Base-by-base conservation (phyloP, 2,329 filamentous ascomycete species). In the Chaetomium olivaceum region DNA sequence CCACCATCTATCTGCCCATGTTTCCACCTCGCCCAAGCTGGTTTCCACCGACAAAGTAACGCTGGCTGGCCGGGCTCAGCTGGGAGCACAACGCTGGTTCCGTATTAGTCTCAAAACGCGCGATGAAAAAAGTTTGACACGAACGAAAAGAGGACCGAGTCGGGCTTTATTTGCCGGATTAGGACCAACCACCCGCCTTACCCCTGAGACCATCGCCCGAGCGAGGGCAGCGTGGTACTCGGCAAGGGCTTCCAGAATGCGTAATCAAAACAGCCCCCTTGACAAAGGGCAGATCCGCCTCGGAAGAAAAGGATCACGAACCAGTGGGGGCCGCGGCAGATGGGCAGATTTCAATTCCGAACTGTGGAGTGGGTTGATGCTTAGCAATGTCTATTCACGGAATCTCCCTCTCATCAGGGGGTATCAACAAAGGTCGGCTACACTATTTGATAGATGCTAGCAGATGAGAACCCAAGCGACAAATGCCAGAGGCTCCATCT, bases 181-280 rank as follows among this genome's bases (percentile, higher is more conserved):
- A 23, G 63, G 58, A 46, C 23, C 43, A 50, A 58, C 58, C 14
- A 11, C 52, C 51, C 31, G 19, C 9, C 16, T 43, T 27, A 25
- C 62, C 57, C 62, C 62, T 57, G 62, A 57, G 51, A 2, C 8
- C 31, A 6, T 58, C 21, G 33, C 31, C 62, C n/a, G 46, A 23
- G n/a, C 46, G 7, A 29, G 48, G 39, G 27, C 36, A 61, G 19
- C 23, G 57, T 57, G n/a, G 62, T 56, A 61, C 21, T 61, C 51
- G 62, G 58, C 23, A 31, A 33, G 5, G 33, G 14, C 19, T 64
- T 64, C 48, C 46, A 50, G 27, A 64, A 64, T 19, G 39, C 23
- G 31, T 25, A 54, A 54, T 54, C 51, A 54, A 54, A 54, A 19
- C 14, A 29, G 14, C 6, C 27, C 21, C 23, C 50, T 27, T 52